These are phyloP conservation scores for Lycium ferocissimum DNA, from an alignment of 257 asterid genomes.

Conservation along the genomic window DNA sequence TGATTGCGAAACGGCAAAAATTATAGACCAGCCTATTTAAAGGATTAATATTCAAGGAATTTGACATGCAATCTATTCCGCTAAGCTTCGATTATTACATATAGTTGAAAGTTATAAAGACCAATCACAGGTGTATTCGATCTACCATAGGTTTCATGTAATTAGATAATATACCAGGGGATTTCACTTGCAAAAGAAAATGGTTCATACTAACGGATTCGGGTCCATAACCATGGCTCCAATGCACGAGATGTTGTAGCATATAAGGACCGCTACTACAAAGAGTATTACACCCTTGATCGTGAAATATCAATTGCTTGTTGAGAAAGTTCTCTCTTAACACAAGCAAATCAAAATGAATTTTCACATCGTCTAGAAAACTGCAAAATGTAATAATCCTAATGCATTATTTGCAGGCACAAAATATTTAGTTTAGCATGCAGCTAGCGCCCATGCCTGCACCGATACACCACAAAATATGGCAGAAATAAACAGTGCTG, in stretches of 20 bases:
- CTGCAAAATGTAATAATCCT: not conserved
- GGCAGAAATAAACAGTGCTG: not conserved
- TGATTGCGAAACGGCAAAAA: no score
- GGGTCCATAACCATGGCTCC: not conserved
- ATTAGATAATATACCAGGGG: not conserved
- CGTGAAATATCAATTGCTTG: not conserved
- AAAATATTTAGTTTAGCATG: not conserved
- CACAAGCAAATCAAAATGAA: not conserved
- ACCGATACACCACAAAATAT: not conserved
- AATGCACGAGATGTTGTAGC: not conserved
- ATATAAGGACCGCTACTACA: not conserved
- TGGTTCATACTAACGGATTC: not conserved
- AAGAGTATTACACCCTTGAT: not conserved
- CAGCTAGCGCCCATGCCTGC: not conserved
- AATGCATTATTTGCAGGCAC: slow-evolving; percentile 3
- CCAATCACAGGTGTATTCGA: not conserved
- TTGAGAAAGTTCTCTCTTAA: not conserved
- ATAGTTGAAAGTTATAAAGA: not conserved
- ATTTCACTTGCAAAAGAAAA: not conserved
- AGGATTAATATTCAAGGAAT: no score
- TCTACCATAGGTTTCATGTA: not conserved
- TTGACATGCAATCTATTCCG: not conserved
- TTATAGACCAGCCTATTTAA: no score
- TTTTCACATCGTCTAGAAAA: not conserved
- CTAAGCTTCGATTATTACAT: not conserved